Base-by-base conservation (phyloP, 2,329 filamentous ascomycete genomes). In the Aspergillus candidus region DNA sequence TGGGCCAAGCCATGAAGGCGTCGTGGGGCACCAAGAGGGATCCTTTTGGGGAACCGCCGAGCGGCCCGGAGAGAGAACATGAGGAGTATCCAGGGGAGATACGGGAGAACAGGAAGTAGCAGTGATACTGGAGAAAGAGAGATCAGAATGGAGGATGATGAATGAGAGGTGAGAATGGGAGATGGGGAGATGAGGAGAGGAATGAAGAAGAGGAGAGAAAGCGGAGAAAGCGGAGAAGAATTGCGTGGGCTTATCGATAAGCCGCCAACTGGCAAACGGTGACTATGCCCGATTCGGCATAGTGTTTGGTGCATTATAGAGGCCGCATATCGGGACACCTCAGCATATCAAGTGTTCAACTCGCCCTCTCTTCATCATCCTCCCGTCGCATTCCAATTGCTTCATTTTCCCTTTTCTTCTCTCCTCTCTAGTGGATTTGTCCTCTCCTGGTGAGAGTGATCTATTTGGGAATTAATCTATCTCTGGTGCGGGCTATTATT, bases 281-380 rank as follows among this genome's bases (percentile, higher is more conserved):
- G 22, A 27, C 22, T 6, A 22, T 27, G 3, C 22, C 22, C 7
- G 22, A 27, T 27, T 27, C 22, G 22, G 22, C 22, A 27, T 27
- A 27, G 22, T 27, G 22, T 27, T 27, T 27, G 22, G 22, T 27
- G 22, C 7, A 7, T 22, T 22, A 22, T 22, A 22, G 18, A 22
- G 18, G 18, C 29, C 13, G 55, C 54, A 47, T 49, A 50, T 60
- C 54, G 54, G 64, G 63, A 64, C 65, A 67, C 65, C 57, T 67
- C 63, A 61, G 54, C 57, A 65, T 62, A 54, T 60, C 53, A 37
- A 47, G 46, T 52, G 46, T 33, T 48, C 46, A 40, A 50, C 40
- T 46, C 43, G 44, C 36, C 27, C 34, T 38, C 15, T 35, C 38
- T 13, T 43, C 47, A 38, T 36, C 43, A 38, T 12, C 31, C 13